Base-by-base conservation (phyloP, 2,329 filamentous ascomycete species). In the Colletotrichum sp. region DNA sequence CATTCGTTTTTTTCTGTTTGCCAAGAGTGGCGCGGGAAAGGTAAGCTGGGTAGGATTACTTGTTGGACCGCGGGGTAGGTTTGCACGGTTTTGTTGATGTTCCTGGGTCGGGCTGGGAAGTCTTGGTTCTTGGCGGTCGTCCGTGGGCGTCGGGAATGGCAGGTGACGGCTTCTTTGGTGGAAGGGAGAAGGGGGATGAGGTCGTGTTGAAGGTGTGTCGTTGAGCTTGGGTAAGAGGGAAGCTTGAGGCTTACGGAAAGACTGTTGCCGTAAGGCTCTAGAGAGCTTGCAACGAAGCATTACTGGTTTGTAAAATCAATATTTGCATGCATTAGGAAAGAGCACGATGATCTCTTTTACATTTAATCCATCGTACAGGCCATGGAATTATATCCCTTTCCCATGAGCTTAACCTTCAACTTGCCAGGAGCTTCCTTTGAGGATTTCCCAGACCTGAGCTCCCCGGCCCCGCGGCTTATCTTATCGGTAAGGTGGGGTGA, bases 381-480 rank as follows among this genome's bases (percentile, higher is more conserved):
- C n/a, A 36, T 61, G 12, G 29, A 31, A 33, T 61, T 61, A 12
- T 33, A 6, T 61, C 57, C 43, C n/a, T 61, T 33, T 36, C 57
- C n/a, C 11, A 62, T 62, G 24, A 62, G 34, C 33, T 29, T 43
- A 43, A 36, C 59, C 34, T 38, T 57, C 15, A 57, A 18, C 15
- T 62, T 62, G 21, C 59, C n/a, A 36, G 43, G 31, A 62, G 59
- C 59, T 62, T 31, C 27, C 33, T 62, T 51, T 33, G 9, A 31
- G 16, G 4, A 64, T 1, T 38, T 66, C 33, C 64, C 33, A 24
- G 29, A 47, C 9, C 18, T 47, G 9, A 57, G 64, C 51, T 58
- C 16, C 51, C n/a, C 31, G n/a, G 68, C 71, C 71, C 71, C 71
- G 71, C 71, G 57, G 24, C 69, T 73, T 74, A 74, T 74, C 72